phyloP scores from a whole-genome alignment of 306 rosid species.

The Prinsepia uniflora region DNA sequence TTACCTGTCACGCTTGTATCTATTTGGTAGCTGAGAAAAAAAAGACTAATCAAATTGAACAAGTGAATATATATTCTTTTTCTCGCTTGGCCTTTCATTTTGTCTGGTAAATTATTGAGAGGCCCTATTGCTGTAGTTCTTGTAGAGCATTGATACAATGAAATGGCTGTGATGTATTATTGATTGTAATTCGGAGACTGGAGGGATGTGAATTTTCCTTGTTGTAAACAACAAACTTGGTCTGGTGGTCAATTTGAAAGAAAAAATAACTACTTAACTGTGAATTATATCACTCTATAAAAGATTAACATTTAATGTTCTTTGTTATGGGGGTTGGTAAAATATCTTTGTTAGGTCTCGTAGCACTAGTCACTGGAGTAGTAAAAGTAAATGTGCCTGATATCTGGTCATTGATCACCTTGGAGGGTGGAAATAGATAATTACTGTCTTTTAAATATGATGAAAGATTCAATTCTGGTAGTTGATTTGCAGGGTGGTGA shows the following conservation, averaged over 20 bases:
- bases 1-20: background rate
- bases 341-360: background rate
- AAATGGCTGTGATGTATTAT: constrained; percentile 1
- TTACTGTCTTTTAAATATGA: background rate
- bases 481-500: constrained; percentile 41
- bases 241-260: background rate
- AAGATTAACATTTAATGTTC: background rate
- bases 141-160: background rate
- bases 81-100: background rate
- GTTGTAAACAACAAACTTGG: background rate
- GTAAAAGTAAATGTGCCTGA: background rate
- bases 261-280: background rate
- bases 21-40: background rate
- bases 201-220: background rate
- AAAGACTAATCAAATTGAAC: background rate
- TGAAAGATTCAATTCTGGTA: background rate
- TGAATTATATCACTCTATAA: background rate
- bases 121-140: background rate
- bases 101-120: background rate
- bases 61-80: background rate
- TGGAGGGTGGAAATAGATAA: background rate
- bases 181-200: background rate
- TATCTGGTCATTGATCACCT: background rate
- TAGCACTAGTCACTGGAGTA: background rate
- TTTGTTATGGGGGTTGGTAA: background rate